These are phyloP conservation scores for Sicyos edulis DNA, from an alignment of 306 rosid species.

Conservation along the genomic window DNA sequence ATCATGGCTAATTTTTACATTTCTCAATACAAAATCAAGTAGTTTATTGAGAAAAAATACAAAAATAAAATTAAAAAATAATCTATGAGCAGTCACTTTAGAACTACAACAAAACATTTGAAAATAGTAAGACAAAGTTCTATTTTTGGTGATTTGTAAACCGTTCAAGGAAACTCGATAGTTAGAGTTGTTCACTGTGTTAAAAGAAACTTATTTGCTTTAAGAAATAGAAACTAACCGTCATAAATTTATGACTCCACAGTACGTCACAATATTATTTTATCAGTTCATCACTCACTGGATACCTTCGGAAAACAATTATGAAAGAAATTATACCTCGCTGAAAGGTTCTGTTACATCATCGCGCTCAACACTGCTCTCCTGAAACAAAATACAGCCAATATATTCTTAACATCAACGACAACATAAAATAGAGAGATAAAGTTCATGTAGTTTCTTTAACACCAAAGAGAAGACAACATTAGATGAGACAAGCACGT, in stretches of 20 bases:
- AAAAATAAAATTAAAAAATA: neutral
- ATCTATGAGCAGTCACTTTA: neutral
- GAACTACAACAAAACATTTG: neutral
- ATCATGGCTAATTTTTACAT: neutral
- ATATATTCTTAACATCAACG: constrained; percentile 7
- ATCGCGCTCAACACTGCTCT: constrained; percentile 85
- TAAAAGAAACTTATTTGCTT: neutral
- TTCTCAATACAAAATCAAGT: neutral
- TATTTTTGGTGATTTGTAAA: neutral
- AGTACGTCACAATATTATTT: neutral
- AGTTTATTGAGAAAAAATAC: neutral
- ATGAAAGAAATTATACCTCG: constrained; percentile 50
- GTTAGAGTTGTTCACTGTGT: neutral
- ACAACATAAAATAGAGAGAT: neutral
- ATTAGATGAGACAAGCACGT: neutral
- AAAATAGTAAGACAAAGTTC: neutral
- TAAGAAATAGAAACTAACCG: neutral
- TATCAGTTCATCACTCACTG: constrained; percentile 1
- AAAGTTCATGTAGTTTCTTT: neutral
- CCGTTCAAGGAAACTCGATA: neutral
- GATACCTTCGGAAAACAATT: neutral
- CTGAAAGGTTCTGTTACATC: constrained; percentile 91
- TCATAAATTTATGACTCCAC: neutral
- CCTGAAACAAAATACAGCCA: constrained; percentile 45
- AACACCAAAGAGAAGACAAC: neutral